Evolutionary conservation across 2,329 filamentous ascomycete genomes (phyloP), one percentile per base, ranked within the genome.

Genomic region (Claviceps paspali): DNA sequence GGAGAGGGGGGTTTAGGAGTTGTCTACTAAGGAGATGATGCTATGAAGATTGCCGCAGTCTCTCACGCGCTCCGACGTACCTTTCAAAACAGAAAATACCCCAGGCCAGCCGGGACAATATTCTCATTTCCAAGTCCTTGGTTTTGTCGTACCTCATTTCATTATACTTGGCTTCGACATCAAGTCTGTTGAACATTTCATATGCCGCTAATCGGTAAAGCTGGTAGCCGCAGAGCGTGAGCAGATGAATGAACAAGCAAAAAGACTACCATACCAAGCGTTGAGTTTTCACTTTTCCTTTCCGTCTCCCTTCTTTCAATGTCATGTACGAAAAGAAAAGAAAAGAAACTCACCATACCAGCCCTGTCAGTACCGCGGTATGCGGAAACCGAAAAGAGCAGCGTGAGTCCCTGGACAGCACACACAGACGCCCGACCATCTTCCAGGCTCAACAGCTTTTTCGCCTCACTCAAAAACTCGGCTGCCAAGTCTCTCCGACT

Each of bases 391-490:
- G 38, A 36, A 17, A 48, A 41, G 6, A 47, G 41, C 7, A 52
- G 22, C 4, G 41, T 31, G 22, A 45, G 40, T 2, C 43, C 49
- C 29, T 52, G 48, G 2, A 44, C 42, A 2, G 50, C 45, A 1
- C 45, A 40, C 6, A 51, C 17, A 10, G 44, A 46, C 5, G 36
- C 29, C 8, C 42, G 47, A 5, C 43, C 44, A 2, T 37, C 21
- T 28, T 52, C 47, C 3, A 43, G 29, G 4, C 50, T 44, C 7
- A 51, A 39, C 15, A 47, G 41, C 18, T 41, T 47, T 38, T 46
- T 49, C 4, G 48, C 46, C 28, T 52, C 49, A 8, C 42, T 31
- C n/a, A 49, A 24, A 31, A 52, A 52, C 2, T 39, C 33, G 2
- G 19, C 7, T 8, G 41, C 41, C 14, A 52, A 28, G 26, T 49